Evolutionary conservation across 2,329 filamentous ascomycete genomes (phyloP), one percentile per base, ranked within the genome.

Genomic region (Aspergillus nomiae): DNA sequence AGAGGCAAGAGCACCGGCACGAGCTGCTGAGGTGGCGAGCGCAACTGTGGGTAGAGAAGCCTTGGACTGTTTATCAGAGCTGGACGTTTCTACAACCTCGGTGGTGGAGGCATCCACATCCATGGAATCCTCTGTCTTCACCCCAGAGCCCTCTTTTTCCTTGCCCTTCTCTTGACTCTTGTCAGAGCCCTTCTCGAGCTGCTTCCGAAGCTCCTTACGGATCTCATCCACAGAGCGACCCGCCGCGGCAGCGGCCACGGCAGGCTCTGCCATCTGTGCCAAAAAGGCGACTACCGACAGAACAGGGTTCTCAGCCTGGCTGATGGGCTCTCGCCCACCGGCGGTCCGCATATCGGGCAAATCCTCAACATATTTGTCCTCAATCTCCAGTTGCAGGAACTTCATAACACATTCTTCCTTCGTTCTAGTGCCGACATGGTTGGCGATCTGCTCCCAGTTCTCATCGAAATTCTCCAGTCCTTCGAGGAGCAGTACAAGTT

Each of bases 321-420:
- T 94, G 77, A 98, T 95, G 0, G 95, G 95, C 53, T 97, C 85
- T 65, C 92, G 89, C 10, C 94, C 94, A 63, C 90, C 87, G 58
- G 92, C 86, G 61, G 88, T 86, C 38, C 90, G 90, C 41, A 95
- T 82, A 50, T 81, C 78, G 9, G 85, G 83, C 71, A 94, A 89
- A 9, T 92, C 88, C 71, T 98, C 94, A 11, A 97, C 83, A 74
- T 97, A 99, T 77, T 96, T 96, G 81, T 97, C 94, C 77, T 98
- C 95, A 65, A 99, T 99, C 70, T 97, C 94, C 41, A 99, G 84
- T 74, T 97, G 93, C 67, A 99, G 79, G 82, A 99, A 99, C 76
- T 97, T 95, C 71, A 98, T 85, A 19, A 98, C 94, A 76, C 95
- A 99, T 80, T 99, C 94, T 77, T 99, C 96, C 59, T 92, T 87